These are phyloP conservation scores for Apodospora peruviana DNA, from an alignment of 495 filamentous ascomycete species.

Conservation along the genomic window DNA sequence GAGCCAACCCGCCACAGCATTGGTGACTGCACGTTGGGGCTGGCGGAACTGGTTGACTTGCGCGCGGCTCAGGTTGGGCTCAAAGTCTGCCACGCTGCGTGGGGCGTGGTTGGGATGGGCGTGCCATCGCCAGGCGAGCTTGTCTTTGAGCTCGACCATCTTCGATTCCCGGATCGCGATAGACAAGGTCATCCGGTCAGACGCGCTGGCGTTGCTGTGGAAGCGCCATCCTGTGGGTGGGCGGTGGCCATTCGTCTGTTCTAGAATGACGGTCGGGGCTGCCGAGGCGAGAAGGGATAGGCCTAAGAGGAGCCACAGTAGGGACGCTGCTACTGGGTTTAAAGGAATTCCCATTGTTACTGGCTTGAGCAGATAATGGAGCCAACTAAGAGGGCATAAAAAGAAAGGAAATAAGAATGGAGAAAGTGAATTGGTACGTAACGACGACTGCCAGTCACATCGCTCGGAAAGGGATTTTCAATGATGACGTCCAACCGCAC, in stretches of 20 bases:
- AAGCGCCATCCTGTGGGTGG: constrained; percentile 21
- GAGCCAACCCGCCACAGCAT: constrained; percentile 32
- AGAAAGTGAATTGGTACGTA: too few species aligned
- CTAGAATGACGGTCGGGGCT: constrained; percentile 15
- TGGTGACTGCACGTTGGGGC: constrained; percentile 13
- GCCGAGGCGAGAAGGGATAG: background rate
- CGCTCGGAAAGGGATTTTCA: too few species aligned
- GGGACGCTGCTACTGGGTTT: too few species aligned
- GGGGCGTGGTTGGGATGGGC: constrained; percentile 3
- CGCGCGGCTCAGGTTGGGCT: constrained; percentile 25
- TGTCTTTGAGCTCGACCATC: constrained; percentile 29
- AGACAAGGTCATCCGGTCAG: constrained; percentile 24
- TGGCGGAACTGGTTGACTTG: constrained; percentile 25
- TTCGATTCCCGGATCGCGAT: constrained; percentile 32
- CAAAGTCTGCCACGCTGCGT: constrained; percentile 8
- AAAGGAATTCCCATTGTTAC: too few species aligned
- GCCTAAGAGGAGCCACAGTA: background rate
- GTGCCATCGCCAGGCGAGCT: constrained; percentile 14
- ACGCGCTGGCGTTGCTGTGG: constrained; percentile 13
- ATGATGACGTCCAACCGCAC: too few species aligned
- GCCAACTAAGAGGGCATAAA: too few species aligned
- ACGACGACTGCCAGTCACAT: too few species aligned
- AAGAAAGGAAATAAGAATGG: too few species aligned
- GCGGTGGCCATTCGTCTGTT: constrained; percentile 8
- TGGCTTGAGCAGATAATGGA: too few species aligned